A percentile compares a stretch with the other conserved stretches of the same genome.
These are phyloP conservation scores for Asterochloris erici DNA, from an alignment of 139 green algal genomes.

Conservation along the genomic window DNA sequence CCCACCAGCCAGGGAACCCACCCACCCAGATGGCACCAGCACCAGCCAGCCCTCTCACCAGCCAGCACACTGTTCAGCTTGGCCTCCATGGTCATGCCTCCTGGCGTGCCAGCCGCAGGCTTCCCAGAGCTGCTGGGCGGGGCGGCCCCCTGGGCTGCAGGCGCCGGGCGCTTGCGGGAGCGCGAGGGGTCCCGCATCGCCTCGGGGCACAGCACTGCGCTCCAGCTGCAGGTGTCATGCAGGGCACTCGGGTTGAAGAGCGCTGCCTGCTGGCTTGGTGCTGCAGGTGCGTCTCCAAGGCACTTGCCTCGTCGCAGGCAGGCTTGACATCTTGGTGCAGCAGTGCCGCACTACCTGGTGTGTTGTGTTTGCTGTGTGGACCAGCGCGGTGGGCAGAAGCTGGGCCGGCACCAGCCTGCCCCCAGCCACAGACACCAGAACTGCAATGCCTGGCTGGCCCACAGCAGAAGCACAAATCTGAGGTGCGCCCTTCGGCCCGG, in stretches of 20 bases:
- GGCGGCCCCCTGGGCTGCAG: background rate
- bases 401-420: background rate
- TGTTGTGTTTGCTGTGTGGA: background rate
- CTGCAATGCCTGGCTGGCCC: background rate
- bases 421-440: background rate
- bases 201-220: constrained; percentile 21
- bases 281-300: background rate
- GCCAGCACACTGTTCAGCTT: too few relatives aligned
- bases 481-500: background rate
- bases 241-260: too few relatives aligned
- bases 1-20: too few relatives aligned
- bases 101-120: too few relatives aligned
- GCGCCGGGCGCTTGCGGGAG: background rate
- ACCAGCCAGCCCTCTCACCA: too few relatives aligned
- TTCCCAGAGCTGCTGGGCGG: too few relatives aligned
- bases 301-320: too few relatives aligned
- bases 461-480: background rate
- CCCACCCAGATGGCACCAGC: too few relatives aligned
- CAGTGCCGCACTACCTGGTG: background rate
- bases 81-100: too few relatives aligned
- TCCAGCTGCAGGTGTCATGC: background rate
- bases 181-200: constrained; percentile 8
- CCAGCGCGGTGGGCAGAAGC: background rate
- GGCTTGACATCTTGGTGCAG: background rate
- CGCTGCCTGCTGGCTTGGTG: background rate